Conservation (phyloP, 2,329 filamentous ascomycete genomes). For the Akanthomyces uredinophilus region DNA sequence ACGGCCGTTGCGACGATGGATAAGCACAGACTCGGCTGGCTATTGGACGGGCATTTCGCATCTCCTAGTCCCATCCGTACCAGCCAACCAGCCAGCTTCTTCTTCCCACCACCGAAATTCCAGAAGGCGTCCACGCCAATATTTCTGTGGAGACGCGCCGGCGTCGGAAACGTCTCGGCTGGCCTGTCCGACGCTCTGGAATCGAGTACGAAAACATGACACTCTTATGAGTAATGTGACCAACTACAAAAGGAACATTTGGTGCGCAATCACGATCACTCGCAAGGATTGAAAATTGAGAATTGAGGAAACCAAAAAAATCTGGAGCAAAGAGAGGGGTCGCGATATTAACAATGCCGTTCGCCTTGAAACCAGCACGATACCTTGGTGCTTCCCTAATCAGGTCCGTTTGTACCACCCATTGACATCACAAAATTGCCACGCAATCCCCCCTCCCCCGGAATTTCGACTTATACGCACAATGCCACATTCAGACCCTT, state of each 20-base stretch:
- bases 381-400: neutral
- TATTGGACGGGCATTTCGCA: neutral
- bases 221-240: conserved; percentile 11
- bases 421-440: conserved; percentile 4
- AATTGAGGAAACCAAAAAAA: no score
- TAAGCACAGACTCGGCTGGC: neutral
- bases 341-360: conserved; percentile 5
- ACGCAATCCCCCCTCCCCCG: neutral
- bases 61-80: no score
- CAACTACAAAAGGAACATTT: conserved; percentile 6
- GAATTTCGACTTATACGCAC: neutral
- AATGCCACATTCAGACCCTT: neutral
- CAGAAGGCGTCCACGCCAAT: neutral
- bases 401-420: conserved; percentile 3
- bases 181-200: neutral
- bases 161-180: conserved; percentile 10
- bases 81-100: no score
- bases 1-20: neutral
- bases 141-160: neutral
- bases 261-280: neutral
- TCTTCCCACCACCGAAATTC: neutral
- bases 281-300: neutral
- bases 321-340: conserved; percentile 2
- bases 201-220: conserved; percentile 1
- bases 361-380: neutral